These are phyloP conservation scores for Brassica hybrid DNA, from an alignment of 441 rosid species.

Conservation along the genomic window DNA sequence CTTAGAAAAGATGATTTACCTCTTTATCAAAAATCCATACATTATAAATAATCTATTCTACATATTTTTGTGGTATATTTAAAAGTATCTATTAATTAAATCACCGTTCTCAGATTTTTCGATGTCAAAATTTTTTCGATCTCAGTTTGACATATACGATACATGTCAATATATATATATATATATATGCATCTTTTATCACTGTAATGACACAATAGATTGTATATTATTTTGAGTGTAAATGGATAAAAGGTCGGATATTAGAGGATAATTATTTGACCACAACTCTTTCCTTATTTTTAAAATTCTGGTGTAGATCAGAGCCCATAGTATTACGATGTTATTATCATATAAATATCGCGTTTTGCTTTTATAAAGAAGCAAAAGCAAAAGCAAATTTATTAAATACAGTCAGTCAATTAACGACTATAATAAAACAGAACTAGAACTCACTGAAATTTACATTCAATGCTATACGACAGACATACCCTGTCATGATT, in stretches of 20 bases:
- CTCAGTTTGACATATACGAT: neutral
- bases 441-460: slow-evolving; percentile 29
- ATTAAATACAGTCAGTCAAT: slow-evolving; percentile 1
- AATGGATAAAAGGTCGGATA: neutral
- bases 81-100: neutral
- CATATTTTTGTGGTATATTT: neutral
- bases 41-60: too few relatives aligned
- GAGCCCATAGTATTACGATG: slow-evolving; percentile 6
- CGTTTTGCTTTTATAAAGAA: neutral
- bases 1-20: too few relatives aligned
- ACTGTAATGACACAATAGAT: neutral
- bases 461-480: slow-evolving; percentile 38
- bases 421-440: slow-evolving; percentile 21
- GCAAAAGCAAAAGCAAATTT: neutral
- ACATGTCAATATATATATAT: neutral
- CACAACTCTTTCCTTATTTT: neutral
- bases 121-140: neutral
- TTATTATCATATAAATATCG: slow-evolving; percentile 6
- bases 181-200: too few relatives aligned
- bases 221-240: neutral
- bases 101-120: neutral
- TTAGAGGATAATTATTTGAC: neutral
- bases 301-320: slow-evolving; percentile 7
- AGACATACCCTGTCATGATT: slow-evolving; percentile 39
- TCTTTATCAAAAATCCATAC: too few relatives aligned